phyloP scores from a whole-genome alignment of 2,329 filamentous ascomycete species.

The Penicillium brasilianum region DNA sequence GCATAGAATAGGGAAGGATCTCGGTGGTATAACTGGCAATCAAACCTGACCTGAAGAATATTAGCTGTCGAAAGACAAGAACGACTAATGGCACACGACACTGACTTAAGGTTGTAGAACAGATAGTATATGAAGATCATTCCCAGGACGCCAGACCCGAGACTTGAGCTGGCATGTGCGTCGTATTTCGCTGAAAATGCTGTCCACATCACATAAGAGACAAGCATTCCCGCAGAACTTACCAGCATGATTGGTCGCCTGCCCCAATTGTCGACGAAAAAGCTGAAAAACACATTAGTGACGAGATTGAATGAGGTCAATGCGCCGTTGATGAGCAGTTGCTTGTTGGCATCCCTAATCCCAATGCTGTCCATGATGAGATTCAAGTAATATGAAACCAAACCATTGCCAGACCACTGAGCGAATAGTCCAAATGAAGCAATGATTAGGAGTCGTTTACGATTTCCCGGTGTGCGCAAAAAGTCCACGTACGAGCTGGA shows the following conservation, averaged over 20 bases:
- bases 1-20: conserved; percentile 63
- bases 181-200: conserved; percentile 30
- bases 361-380: conserved; percentile 46
- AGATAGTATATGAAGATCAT: conserved; percentile 66
- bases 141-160: conserved; percentile 52
- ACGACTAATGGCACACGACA: neutral
- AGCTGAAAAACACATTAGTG: conserved; percentile 21
- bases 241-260: conserved; percentile 31
- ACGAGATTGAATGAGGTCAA: conserved; percentile 35
- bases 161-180: conserved; percentile 14
- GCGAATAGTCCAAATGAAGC: conserved; percentile 61
- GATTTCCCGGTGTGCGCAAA: conserved; percentile 54
- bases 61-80: neutral
- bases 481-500: conserved; percentile 8
- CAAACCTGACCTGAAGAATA: conserved; percentile 59
- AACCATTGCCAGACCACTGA: conserved; percentile 61
- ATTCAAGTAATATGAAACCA: conserved; percentile 48
- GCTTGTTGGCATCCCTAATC: conserved; percentile 39
- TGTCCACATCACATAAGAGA: conserved; percentile 31
- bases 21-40: conserved; percentile 62
- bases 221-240: conserved; percentile 33
- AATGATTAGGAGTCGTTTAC: conserved; percentile 60
- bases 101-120: conserved; percentile 59
- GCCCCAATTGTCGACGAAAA: conserved; percentile 32
- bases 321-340: conserved; percentile 48